A percentile compares a stretch with the other conserved stretches of the same genome.
Evolutionary conservation across 495 filamentous ascomycete genomes (phyloP).

Genomic region (Aspergillus homomorphus): DNA sequence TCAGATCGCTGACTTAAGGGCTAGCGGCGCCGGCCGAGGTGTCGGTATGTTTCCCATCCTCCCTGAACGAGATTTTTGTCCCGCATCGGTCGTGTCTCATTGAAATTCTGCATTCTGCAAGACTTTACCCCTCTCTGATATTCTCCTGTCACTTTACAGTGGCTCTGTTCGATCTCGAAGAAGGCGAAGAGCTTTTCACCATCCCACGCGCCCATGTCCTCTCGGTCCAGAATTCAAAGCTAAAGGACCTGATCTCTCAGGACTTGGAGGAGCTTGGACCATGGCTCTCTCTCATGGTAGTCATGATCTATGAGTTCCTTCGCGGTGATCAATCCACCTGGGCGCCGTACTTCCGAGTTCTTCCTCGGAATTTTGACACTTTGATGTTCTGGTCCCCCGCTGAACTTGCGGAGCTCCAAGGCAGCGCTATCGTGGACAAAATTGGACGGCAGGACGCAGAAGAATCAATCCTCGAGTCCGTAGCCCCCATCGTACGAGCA

Average conservation of each 20-base stretch:
- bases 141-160: slow-evolving; percentile 37
- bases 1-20: slow-evolving; percentile 51
- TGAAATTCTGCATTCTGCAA: slow-evolving; percentile 13
- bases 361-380: slow-evolving; percentile 77
- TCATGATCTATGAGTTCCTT: slow-evolving; percentile 76
- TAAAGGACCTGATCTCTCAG: slow-evolving; percentile 43
- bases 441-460: slow-evolving; percentile 76
- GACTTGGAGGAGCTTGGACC: slow-evolving; percentile 44
- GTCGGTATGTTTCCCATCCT: slow-evolving; percentile 48
- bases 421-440: slow-evolving; percentile 70
- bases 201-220: slow-evolving; percentile 58
- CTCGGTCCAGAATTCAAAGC: slow-evolving; percentile 47
- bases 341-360: slow-evolving; percentile 76
- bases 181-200: slow-evolving; percentile 64
- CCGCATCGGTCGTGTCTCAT: slow-evolving; percentile 21
- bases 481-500: slow-evolving; percentile 58
- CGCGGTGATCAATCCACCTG: slow-evolving; percentile 61
- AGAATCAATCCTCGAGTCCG: slow-evolving; percentile 56
- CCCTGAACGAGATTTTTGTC: slow-evolving; percentile 18
- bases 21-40: slow-evolving; percentile 53
- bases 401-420: slow-evolving; percentile 73
- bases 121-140: slow-evolving; percentile 25
- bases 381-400: slow-evolving; percentile 82
- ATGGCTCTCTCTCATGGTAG: slow-evolving; percentile 68
- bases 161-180: slow-evolving; percentile 52